phyloP scores from a whole-genome alignment of 306 rosid species.

The Sphenostylis stenocarpa region DNA sequence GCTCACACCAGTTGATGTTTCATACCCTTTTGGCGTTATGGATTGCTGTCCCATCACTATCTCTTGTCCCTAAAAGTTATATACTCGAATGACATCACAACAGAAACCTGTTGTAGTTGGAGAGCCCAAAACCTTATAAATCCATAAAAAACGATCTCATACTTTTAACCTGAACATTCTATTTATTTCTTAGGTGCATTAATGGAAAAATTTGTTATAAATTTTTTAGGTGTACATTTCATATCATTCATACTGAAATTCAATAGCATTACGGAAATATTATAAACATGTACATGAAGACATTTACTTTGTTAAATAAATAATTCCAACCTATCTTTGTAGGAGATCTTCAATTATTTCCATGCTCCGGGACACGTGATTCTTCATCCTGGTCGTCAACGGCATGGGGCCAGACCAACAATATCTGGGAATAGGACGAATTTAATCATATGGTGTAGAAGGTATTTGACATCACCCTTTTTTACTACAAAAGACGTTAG shows the following conservation, averaged over 20 bases:
- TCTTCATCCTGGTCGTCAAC: slow-evolving; percentile 90
- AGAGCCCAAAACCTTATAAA: too few species aligned
- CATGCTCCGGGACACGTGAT: slow-evolving; percentile 87
- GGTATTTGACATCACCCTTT: slow-evolving; percentile 51
- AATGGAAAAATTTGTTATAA: background rate
- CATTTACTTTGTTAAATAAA: background rate
- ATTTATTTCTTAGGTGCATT: background rate
- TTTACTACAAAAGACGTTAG: background rate
- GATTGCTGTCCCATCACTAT: background rate
- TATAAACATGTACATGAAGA: background rate
- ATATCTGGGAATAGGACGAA: slow-evolving; percentile 72
- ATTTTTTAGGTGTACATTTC: slow-evolving; percentile 3
- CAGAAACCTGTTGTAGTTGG: too few species aligned
- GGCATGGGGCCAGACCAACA: slow-evolving; percentile 94
- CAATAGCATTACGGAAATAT: background rate
- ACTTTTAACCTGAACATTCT: too few species aligned
- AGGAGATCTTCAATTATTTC: slow-evolving; percentile 76
- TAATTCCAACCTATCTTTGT: slow-evolving; percentile 18
- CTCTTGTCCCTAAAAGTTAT: too few species aligned
- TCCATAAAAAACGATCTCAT: too few species aligned
- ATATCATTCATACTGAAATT: background rate
- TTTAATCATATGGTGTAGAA: slow-evolving; percentile 93
- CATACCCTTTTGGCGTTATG: background rate
- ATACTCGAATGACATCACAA: too few species aligned
- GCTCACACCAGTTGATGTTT: background rate